Conservation (phyloP, 2,329 filamentous ascomycete species). For the Teratosphaeria viscida region DNA sequence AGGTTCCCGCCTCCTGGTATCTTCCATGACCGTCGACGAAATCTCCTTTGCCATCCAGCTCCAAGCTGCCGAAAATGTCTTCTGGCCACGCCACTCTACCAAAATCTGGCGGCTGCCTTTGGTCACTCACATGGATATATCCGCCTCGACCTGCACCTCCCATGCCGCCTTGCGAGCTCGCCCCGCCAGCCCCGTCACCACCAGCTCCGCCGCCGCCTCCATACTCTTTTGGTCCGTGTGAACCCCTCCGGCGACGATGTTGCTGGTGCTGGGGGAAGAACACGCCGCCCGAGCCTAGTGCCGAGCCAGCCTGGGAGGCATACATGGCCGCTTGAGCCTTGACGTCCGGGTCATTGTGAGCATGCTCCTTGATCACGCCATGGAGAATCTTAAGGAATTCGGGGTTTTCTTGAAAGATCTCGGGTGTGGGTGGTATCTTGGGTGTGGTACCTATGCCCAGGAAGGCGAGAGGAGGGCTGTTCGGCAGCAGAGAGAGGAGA, state of each 20-base stretch:
- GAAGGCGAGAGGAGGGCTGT: conserved; percentile 41
- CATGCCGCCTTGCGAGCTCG: conserved; percentile 48
- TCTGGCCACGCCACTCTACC: conserved; percentile 56
- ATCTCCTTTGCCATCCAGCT: conserved; percentile 48
- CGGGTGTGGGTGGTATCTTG: conserved; percentile 45
- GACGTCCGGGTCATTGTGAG: conserved; percentile 45
- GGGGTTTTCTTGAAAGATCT: conserved; percentile 46
- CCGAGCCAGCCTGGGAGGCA: conserved; percentile 47
- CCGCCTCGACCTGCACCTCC: conserved; percentile 49
- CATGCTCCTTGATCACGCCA: conserved; percentile 44
- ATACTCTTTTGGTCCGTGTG: conserved; percentile 13
- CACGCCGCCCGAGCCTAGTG: conserved; percentile 41
- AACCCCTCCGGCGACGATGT: conserved; percentile 10
- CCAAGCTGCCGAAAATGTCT: conserved; percentile 55
- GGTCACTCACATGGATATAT: conserved; percentile 54
- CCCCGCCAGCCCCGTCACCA: conserved; percentile 43
- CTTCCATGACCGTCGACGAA: conserved; percentile 47
- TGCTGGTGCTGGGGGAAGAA: conserved; percentile 32
- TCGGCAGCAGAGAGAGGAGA: conserved; percentile 47
- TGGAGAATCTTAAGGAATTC: conserved; percentile 47
- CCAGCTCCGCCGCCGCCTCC: conserved; percentile 31
- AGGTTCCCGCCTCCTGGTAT: conserved; percentile 54
- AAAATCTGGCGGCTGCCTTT: conserved; percentile 50
- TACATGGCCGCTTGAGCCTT: conserved; percentile 50
- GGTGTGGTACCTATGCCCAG: conserved; percentile 47